Base-by-base conservation (phyloP, 2,329 filamentous ascomycete genomes). In the Didymella arachidicola region DNA sequence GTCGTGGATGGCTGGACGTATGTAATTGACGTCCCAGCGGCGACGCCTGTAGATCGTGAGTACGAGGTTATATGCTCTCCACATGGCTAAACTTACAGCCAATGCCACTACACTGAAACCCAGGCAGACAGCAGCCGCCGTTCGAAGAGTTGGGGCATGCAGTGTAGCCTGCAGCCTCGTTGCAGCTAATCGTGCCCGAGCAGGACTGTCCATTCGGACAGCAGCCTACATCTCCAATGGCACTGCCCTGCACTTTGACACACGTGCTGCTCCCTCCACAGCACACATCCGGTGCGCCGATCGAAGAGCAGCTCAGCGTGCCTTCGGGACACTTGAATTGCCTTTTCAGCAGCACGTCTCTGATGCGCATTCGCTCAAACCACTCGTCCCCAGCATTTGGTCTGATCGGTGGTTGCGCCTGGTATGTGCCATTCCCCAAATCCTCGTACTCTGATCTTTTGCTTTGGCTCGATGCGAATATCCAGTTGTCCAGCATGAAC, bases 121-220 rank as follows among this genome's bases (percentile, higher is more conserved):
- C 89, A 0, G 87, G 81, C 11, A 93, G 86, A 72, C 91, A 94
- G 71, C 91, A 94, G 2, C 90, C 91, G 14, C 90, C 90, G 3
- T 90, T 90, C 0, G 88, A 73, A 32, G 83, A 82, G 7, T 85
- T 81, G 0, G 87, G 81, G 71, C 91, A 94, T 47, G 85, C 84
- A 11, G 85, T 84, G 59, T 89, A 87, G 39, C 84, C 87, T 4
- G 80, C 78, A 2, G 81, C 80, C 2, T 74, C 78, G 61, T 83
- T 76, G 63, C 91, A 93, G 0, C 83, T 84, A 6, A 93, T 86
- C 1, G 79, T 78, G 10, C 89, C 88, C 3, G 83, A 83, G 73
- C 91, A 94, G 6, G 75, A 83, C 42, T 81, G 78, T 3, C 89
- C 90, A 34, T 80, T 71, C 0, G 89, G 89, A 77, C 91, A 95